A percentile compares a stretch with the other conserved stretches of the same genome.
Conservation (phyloP, 352 stramenopile genomes). For the Phytophthora macrochlamydospora region DNA sequence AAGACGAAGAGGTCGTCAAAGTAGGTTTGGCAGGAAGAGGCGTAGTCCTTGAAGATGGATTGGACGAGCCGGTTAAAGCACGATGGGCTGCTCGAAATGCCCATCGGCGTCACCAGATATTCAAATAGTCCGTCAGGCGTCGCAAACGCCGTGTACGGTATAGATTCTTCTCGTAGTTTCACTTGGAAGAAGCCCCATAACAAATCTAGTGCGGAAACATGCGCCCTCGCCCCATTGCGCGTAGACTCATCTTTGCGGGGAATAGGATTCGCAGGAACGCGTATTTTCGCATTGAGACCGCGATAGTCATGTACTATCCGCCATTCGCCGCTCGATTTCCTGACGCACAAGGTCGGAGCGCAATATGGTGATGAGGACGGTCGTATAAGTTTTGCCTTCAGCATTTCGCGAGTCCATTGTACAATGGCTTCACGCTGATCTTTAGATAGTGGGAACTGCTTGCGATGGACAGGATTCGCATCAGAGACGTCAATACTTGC, state of each 20-base stretch:
- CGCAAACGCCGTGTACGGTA: constrained; percentile 2
- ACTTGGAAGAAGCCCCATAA: constrained; percentile 4
- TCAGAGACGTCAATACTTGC: constrained; percentile 2
- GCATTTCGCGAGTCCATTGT: background rate
- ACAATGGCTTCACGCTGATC: background rate
- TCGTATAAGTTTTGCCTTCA: background rate
- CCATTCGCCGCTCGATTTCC: background rate
- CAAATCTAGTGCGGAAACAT: constrained; percentile 1
- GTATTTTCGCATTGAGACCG: constrained; percentile 1
- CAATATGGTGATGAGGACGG: constrained; percentile 4
- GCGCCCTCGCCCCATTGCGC: background rate
- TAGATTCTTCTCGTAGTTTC: background rate
- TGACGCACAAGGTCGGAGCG: background rate
- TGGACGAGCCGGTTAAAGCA: background rate
- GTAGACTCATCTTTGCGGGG: background rate
- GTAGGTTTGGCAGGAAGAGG: background rate
- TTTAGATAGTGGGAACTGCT: background rate
- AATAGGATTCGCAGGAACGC: constrained; percentile 1
- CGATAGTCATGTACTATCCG: constrained; percentile 1
- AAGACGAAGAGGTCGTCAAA: background rate
- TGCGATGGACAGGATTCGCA: background rate
- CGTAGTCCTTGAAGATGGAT: background rate
- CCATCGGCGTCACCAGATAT: constrained; percentile 2
- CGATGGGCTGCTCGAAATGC: background rate
- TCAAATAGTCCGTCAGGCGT: background rate